Evolutionary conservation across 2,329 filamentous ascomycete species (phyloP), one percentile per base, ranked within the genome.

Genomic region (Colletotrichum ledebouriae): DNA sequence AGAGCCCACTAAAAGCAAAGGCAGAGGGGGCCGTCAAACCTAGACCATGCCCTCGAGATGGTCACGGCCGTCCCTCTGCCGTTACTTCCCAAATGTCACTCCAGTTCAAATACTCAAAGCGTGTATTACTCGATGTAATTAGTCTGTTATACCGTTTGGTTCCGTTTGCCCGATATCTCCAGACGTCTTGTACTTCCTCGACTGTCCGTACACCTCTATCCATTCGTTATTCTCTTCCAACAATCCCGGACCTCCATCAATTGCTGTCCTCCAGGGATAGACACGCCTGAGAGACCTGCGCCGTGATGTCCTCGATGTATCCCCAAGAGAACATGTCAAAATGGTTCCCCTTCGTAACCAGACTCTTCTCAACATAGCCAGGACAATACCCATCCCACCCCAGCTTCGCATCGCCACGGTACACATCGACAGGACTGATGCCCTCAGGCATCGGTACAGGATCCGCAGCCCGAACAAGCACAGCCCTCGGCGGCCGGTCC

Each of bases 291-390:
- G 50, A 73, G 29, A 80, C 59, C 57, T 68, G 73, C 29, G 67
- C 69, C 1, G 75, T 77, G 2, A 76, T 72, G 0, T 59, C 63
- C 1, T 75, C 74, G 15, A 78, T 62, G 4, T 75, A 69, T 0
- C 72, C 71, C 41, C 73, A 73, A 2, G 73, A 73, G 71, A 86
- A 86, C 44, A 86, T 75, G 60, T 79, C 79, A 69, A 84, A 88
- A 70, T 88, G 86, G 64, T 87, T 80, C 0, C 86, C 85, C 0
- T 84, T 78, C 2, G 87, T 77, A 11, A 85, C 81, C n/a, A 86
- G 67, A 1, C 86, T 78, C 12, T 80, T 74, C 29, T 75, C 73
- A 11, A 88, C 80, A 72, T 87, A 78, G 22, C 76, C 75, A 33
- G 77, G 76, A 22, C 81, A 76, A 50, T 88, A 86, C 9, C 70